Base-by-base conservation (phyloP, 2,329 filamentous ascomycete genomes). In the Ophiostoma fasciatum region DNA sequence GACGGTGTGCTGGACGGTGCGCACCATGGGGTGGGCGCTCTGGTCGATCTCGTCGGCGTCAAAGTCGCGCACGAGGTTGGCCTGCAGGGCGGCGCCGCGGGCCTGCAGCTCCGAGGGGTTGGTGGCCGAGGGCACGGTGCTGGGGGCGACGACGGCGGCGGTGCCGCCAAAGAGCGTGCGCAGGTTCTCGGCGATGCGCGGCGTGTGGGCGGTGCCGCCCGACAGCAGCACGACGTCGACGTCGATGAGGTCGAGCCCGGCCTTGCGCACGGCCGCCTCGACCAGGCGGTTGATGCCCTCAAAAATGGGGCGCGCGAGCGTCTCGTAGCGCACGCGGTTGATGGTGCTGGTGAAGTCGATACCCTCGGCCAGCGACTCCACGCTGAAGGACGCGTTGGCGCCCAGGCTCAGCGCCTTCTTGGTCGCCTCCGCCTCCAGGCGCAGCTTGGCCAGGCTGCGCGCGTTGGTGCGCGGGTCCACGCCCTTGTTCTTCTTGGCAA, bases 201-300 rank as follows among this genome's bases (percentile, higher is more conserved):
- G 90, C 1, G 83, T 94, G 67, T 98, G 87, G 5, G 87, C 81
- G 45, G 82, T 82, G 50, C 90, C 90, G 47, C 90, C 90, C 32
- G 82, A 81, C 48, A 96, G 75, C 56, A 98, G 84, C 47, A 96
- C 82, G 66, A 94, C 85, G 54, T 94, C 82, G 40, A 98, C 74
- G 55, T 98, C 88, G 44, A 96, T 74, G 38, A 92, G 73, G 55
- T 96, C 88, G 31, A 98, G 71, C 26, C 77, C 79, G 31, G 90
- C 90, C 71, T 96, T 96, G 66, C 87, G 80, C 46, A 98, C 71
- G 36, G 75, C 85, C 46, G 80, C 71, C 58, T 87, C 76, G 39
- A 94, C 78, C 39, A 96, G 67, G 45, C 82, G 74, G 56, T 79
- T 85, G 64, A 98, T 87, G 46, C 84, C 82, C 46, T 78, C 75